Evolutionary conservation across 1,284 basidiomycete species (phyloP).

Genomic region (Vanrija sp.): DNA sequence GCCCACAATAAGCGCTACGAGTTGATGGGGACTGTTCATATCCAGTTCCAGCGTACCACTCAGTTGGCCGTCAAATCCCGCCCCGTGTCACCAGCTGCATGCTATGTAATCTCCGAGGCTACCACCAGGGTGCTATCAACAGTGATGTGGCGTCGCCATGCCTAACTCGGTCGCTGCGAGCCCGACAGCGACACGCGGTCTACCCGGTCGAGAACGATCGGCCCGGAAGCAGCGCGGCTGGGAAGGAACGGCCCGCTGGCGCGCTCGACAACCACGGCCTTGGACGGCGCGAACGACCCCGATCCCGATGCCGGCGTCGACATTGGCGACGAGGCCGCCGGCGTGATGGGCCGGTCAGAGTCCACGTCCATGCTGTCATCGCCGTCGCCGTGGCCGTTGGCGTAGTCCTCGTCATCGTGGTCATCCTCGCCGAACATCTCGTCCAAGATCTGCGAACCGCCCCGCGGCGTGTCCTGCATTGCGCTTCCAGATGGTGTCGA

Average conservation of each 20-base stretch:
- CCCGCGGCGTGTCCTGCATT: neutral
- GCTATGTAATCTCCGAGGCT: no score
- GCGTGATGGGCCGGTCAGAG: conserved; percentile 2
- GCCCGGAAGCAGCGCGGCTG: conserved; percentile 1
- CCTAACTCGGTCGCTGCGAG: no score
- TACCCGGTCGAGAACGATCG: conserved; percentile 16
- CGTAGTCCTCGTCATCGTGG: neutral
- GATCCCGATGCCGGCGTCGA: neutral
- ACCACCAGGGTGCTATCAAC: no score
- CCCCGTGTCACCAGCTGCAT: no score
- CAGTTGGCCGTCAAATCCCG: no score
- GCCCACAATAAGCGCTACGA: no score
- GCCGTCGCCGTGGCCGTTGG: neutral
- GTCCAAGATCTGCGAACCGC: conserved; percentile 9
- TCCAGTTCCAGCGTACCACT: no score
- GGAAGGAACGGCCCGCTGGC: conserved; percentile 8
- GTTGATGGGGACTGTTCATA: no score
- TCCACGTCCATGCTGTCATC: conserved; percentile 9
- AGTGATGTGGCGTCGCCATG: no score
- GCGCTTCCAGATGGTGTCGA: neutral
- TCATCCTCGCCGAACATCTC: conserved; percentile 21
- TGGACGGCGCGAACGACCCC: neutral
- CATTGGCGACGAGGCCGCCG: neutral
- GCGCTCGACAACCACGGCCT: conserved; percentile 11
- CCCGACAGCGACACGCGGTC: neutral